Evolutionary conservation across 495 filamentous ascomycete species (phyloP).

Genomic region (Penicillium subrubescens): DNA sequence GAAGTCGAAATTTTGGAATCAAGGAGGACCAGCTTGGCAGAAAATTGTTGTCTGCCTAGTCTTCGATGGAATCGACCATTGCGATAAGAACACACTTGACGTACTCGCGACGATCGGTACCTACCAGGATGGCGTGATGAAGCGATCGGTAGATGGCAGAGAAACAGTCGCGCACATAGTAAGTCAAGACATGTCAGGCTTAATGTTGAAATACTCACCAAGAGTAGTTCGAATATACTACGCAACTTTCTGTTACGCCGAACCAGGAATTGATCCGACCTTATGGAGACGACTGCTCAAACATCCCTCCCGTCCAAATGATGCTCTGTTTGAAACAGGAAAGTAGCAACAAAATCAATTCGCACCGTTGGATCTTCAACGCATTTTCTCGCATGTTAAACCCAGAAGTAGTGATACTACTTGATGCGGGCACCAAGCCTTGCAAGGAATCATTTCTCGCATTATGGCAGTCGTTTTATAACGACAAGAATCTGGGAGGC

Average conservation of each 20-base stretch:
- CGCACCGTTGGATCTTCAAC: conserved; percentile 95
- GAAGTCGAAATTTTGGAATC: conserved; percentile 99
- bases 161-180: conserved; percentile 91
- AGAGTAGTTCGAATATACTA: conserved; percentile 93
- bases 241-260: conserved; percentile 90
- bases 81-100: conserved; percentile 90
- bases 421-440: conserved; percentile 96
- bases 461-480: conserved; percentile 96
- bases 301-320: conserved; percentile 91
- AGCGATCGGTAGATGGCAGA: conserved; percentile 93
- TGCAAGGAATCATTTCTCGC: conserved; percentile 84
- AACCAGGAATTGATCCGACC: conserved; percentile 93
- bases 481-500: conserved; percentile 94
- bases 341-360: conserved; percentile 99
- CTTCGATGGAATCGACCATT: conserved; percentile 95
- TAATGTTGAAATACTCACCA: neutral
- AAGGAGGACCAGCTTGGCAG: conserved; percentile 96
- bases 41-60: conserved; percentile 96
- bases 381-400: conserved; percentile 94
- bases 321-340: conserved; percentile 98
- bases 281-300: conserved; percentile 73
- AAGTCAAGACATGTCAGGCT: conserved; percentile 21
- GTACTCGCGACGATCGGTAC: conserved; percentile 89
- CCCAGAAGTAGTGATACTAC: conserved; percentile 90
- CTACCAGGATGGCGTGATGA: conserved; percentile 96